Evolutionary conservation across 139 green algal genomes (phyloP).

Genomic region (Eudorina sp.): DNA sequence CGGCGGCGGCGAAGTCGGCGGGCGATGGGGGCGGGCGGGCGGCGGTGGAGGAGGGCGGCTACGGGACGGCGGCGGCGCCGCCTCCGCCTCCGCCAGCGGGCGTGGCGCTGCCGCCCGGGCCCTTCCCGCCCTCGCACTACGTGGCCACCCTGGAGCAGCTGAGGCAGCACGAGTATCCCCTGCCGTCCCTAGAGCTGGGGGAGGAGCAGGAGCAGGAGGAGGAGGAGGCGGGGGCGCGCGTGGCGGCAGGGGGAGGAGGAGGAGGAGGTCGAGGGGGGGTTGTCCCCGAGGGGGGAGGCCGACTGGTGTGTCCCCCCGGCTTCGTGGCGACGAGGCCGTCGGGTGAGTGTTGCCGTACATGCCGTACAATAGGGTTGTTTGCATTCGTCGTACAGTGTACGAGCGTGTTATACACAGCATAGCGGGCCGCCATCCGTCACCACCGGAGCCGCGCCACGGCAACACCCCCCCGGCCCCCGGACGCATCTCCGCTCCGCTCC

Average conservation of each 20-base stretch:
- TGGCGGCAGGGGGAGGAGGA: not conserved
- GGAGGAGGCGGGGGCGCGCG: not conserved
- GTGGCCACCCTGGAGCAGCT: slow-evolving; percentile 61
- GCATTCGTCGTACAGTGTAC: too few relatives aligned
- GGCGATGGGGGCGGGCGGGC: not conserved
- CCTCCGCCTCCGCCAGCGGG: not conserved
- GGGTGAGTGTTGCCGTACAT: too few relatives aligned
- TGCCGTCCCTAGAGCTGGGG: slow-evolving; percentile 52
- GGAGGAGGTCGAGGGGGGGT: not conserved
- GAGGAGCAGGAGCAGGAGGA: not conserved
- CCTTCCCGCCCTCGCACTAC: slow-evolving; percentile 77
- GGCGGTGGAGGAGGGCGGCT: not conserved
- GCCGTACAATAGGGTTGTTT: too few relatives aligned
- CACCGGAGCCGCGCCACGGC: too few relatives aligned
- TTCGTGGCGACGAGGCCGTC: slow-evolving; percentile 31
- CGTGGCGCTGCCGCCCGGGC: slow-evolving; percentile 21
- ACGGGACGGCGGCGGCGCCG: not conserved
- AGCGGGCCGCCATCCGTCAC: too few relatives aligned
- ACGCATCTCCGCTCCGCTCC: too few relatives aligned
- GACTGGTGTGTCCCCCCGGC: slow-evolving; percentile 25
- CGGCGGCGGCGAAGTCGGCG: not conserved
- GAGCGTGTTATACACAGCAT: too few relatives aligned
- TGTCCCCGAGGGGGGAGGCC: not conserved
- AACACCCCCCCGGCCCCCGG: too few relatives aligned
- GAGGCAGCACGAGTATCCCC: slow-evolving; percentile 66